Conservation (phyloP, 768 basidiomycete species). For the Dioszegia hungarica region DNA sequence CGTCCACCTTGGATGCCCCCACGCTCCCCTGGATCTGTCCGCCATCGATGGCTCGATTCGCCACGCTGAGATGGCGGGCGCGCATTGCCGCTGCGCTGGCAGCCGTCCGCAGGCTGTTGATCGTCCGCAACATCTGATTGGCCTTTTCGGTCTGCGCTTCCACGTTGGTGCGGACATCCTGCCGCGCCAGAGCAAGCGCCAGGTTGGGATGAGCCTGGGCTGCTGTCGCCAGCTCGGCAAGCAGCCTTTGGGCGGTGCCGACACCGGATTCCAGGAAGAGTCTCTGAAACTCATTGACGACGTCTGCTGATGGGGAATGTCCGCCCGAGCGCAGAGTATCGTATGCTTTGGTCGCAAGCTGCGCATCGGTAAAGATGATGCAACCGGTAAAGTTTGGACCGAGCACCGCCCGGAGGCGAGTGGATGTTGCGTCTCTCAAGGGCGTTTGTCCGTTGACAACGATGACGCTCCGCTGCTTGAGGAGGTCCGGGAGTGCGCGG, state of each 20-base stretch:
- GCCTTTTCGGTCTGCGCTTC: not conserved
- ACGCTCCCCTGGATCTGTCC: slow-evolving; percentile 1
- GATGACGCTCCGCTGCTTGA: slow-evolving; percentile 15
- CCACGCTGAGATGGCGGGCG: slow-evolving; percentile 24
- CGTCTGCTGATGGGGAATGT: slow-evolving; percentile 1
- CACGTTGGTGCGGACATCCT: not conserved
- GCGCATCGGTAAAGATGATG: slow-evolving; percentile 20
- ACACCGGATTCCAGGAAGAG: slow-evolving; percentile 11
- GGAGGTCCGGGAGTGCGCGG: slow-evolving; percentile 6
- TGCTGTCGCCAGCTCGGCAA: not conserved
- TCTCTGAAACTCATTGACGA: slow-evolving; percentile 4
- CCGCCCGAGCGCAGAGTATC: slow-evolving; percentile 16
- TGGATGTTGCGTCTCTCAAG: slow-evolving; percentile 5
- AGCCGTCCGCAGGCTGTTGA: slow-evolving; percentile 12
- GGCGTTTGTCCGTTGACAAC: slow-evolving; percentile 36
- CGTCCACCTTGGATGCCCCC: not conserved
- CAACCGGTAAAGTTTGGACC: slow-evolving; percentile 3
- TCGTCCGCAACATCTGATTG: slow-evolving; percentile 8
- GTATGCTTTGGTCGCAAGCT: slow-evolving; percentile 17
- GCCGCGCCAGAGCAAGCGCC: not conserved
- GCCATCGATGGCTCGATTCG: slow-evolving; percentile 6
- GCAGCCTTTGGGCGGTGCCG: not conserved
- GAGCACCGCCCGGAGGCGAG: slow-evolving; percentile 4
- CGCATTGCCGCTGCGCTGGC: slow-evolving; percentile 12
- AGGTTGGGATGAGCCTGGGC: not conserved